phyloP scores from a whole-genome alignment of 257 asterid species.

The Solanum pinnatisectum region DNA sequence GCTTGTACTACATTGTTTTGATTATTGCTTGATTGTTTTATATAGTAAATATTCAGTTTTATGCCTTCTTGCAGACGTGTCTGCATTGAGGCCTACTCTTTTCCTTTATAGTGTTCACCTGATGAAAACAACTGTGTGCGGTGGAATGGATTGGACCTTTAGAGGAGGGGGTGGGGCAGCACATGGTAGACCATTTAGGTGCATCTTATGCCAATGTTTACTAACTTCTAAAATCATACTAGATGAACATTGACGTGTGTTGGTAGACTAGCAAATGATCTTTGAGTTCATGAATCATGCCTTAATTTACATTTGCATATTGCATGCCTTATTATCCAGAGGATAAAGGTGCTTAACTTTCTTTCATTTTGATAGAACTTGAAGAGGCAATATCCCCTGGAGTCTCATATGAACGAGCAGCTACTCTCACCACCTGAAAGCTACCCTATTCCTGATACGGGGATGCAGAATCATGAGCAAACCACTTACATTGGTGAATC shows the following conservation, averaged over 20 bases:
- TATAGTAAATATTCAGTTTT: background rate
- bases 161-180: background rate
- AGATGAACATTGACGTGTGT: background rate
- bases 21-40: background rate
- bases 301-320: background rate
- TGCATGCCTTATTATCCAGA: background rate
- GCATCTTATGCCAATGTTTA: background rate
- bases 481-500: conserved; percentile 38
- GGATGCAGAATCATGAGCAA: conserved; percentile 26
- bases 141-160: background rate
- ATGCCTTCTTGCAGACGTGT: background rate
- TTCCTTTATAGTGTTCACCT: background rate
- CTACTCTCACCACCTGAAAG: conserved; percentile 46
- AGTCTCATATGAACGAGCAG: conserved; percentile 47
- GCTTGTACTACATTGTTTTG: background rate
- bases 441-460: conserved; percentile 50
- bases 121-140: background rate
- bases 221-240: background rate
- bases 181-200: background rate
- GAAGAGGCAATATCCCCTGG: conserved; percentile 47
- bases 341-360: background rate
- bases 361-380: conserved; percentile 38
- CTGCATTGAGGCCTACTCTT: background rate
- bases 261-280: background rate
- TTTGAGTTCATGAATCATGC: background rate